Evolutionary conservation across 768 basidiomycete species (phyloP), one percentile per base, ranked within the genome.

Genomic region (Pulveroboletus ravenelii): DNA sequence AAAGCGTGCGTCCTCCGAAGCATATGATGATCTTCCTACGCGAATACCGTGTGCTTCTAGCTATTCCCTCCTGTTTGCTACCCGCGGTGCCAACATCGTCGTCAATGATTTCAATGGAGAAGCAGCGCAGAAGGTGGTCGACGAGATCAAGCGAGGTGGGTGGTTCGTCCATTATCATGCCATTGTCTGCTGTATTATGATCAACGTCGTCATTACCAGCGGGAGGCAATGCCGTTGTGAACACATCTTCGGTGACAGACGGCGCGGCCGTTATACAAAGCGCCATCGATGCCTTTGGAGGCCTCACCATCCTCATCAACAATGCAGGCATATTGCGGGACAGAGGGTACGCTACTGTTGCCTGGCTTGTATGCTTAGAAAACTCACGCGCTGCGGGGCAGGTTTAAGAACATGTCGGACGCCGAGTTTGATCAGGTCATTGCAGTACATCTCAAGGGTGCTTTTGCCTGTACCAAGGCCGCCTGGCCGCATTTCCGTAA

Each of bases 361-460:
- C 14, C 40, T 37, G 14, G 10, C 35, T 25, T 29, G 15, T 18
- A 6, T 6, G 17, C 9, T 27, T 14, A 5, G n/a, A 29, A 1
- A 14, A 15, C n/a, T 14, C 30, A 10, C 15, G 29, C n/a, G 10
- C 27, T 3, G 30, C n/a, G 39, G 25, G 7, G 20, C 56, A 92
- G 89, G 17, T 93, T 99, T 78, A 95, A 91, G 78, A 96, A 93
- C 70, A 96, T 99, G 92, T 76, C 90, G 0, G 94, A 98, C 68
- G 79, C 84, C 63, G 94, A 97, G 60, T 95, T 89, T 80, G 93
- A 96, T 60, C 82, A 89, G 54, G 78, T 97, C 47, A 79, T 82
- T 45, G 80, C 87, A 20, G 93, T 98, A 13, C 96, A 98, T 63
- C 69, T 99, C 56, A 97, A 95, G 71, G 95, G 93, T 37, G 87